Evolutionary conservation across 2,329 filamentous ascomycete species (phyloP).

Genomic region (Fusarium sp.): DNA sequence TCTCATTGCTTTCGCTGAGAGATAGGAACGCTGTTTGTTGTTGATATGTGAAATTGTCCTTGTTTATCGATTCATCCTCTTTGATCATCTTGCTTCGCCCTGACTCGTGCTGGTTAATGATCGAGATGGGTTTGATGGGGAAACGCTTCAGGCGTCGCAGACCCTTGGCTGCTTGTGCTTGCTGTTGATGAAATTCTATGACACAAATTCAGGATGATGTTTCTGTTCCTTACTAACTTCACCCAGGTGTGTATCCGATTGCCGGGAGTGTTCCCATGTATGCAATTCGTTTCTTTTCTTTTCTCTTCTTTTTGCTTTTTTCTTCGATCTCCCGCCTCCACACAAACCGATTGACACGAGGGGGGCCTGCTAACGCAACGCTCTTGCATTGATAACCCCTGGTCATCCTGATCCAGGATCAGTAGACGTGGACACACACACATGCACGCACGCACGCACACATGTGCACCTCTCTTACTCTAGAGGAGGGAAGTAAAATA

Average conservation of each 20-base stretch:
- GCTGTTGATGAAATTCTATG: background rate
- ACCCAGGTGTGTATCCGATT: slow-evolving; percentile 31
- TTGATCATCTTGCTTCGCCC: background rate
- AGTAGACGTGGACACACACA: slow-evolving; percentile 4
- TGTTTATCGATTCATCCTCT: background rate
- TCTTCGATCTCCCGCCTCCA: slow-evolving; percentile 44
- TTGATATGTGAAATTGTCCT: background rate
- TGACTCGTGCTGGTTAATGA: background rate
- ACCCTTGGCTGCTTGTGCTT: background rate
- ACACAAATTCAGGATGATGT: background rate
- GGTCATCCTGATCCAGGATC: slow-evolving; percentile 13
- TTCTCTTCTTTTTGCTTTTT: slow-evolving; percentile 35
- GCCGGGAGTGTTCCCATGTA: slow-evolving; percentile 1
- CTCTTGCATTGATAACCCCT: slow-evolving; percentile 23
- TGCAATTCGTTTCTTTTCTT: slow-evolving; percentile 35
- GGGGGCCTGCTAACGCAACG: slow-evolving; percentile 26
- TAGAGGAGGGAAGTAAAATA: slow-evolving; percentile 12
- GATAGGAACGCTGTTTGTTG: background rate
- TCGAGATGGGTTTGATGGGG: background rate
- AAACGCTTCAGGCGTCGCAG: background rate
- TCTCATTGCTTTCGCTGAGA: background rate
- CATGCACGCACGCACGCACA: background rate
- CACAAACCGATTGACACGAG: slow-evolving; percentile 28
- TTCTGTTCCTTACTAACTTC: slow-evolving; percentile 9
- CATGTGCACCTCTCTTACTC: background rate